A percentile compares a stretch with the other conserved stretches of the same genome.
These are phyloP conservation scores for Calophaca sinica DNA, from an alignment of 306 rosid species.

Conservation along the genomic window DNA sequence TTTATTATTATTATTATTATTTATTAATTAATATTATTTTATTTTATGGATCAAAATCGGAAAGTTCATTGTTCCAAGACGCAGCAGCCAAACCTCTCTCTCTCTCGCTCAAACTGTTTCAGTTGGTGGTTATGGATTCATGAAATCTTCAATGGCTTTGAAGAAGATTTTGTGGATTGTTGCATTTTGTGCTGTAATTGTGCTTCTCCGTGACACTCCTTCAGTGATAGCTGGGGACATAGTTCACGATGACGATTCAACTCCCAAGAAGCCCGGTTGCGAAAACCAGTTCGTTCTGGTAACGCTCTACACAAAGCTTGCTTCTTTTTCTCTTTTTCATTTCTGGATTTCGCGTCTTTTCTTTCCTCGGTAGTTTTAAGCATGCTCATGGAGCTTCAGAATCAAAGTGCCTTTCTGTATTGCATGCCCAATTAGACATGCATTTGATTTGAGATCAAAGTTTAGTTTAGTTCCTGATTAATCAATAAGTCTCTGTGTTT, in stretches of 20 bases:
- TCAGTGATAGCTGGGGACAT: slow-evolving; percentile 75
- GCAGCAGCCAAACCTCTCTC: neutral
- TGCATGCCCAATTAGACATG: slow-evolving; percentile 23
- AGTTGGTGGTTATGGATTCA: slow-evolving; percentile 52
- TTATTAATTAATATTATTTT: too few relatives aligned
- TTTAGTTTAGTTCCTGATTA: neutral
- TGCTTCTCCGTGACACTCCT: slow-evolving; percentile 50
- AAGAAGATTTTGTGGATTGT: slow-evolving; percentile 49
- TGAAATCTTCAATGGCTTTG: slow-evolving; percentile 64
- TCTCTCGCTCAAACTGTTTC: slow-evolving; percentile 4
- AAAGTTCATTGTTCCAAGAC: slow-evolving; percentile 9
- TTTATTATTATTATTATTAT: too few relatives aligned
- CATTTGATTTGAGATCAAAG: too few relatives aligned
- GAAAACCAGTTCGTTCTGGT: slow-evolving; percentile 90
- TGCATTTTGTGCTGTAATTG: slow-evolving; percentile 45
- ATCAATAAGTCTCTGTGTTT: neutral
- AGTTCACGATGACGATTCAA: slow-evolving; percentile 72
- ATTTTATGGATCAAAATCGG: slow-evolving; percentile 1
- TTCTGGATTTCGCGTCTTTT: slow-evolving; percentile 49
- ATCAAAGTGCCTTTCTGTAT: neutral
- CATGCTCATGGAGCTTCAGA: neutral
- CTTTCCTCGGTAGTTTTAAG: neutral
- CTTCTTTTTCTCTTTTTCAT: slow-evolving; percentile 38
- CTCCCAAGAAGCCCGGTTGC: slow-evolving; percentile 96
- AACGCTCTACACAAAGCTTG: slow-evolving; percentile 26